Base-by-base conservation (phyloP, 2,329 filamentous ascomycete species). In the Truncatella angustata region DNA sequence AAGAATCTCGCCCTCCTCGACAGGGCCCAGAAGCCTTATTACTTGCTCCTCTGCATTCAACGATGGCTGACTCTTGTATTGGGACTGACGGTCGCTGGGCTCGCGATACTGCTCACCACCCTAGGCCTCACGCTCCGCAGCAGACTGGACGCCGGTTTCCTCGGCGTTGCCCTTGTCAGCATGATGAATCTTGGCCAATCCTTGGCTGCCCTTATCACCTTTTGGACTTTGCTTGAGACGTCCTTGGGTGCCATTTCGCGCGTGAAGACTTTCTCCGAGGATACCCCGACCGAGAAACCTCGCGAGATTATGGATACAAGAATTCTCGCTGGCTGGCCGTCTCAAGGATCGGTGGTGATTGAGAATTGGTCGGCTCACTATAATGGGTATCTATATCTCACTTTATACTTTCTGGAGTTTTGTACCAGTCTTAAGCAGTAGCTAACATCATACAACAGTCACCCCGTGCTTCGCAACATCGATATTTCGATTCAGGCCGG, bases 361-460 rank as follows among this genome's bases (percentile, higher is more conserved):
- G 48, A 50, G 4, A 32, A 50, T 32, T 49, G 45, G 24, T 42
- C 24, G 23, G n/a, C 24, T 40, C 48, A 49, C 32, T 47, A 47
- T 47, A 47, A 49, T 49, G 32, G 45, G 45, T 49, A 49, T 36
- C 30, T 49, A 37, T 49, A 37, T 36, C 32, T 37, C 24, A 43
- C 35, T 35, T 43, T 42, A 40, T 50, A 40, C 36, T 30, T 50
- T 32, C 34, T 50, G 23, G 11, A 32, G 36, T 23, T 50, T 35
- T 39, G 32, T 9, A 39, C 18, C 18, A 49, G 46, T 39, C 46
- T 28, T 21, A 42, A 14, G 2, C 48, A 23, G 24, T 30, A 40
- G 24, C 32, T 42, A 42, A 43, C 48, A 43, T 30, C 6, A 23
- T 43, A 32, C 35, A 10, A 39, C 20, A 50, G 23, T 37, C 30